A percentile compares a stretch with the other conserved stretches of the same genome.
These are phyloP conservation scores for Aurifilum marmelostoma DNA, from an alignment of 2,329 filamentous ascomycete species.

Conservation along the genomic window DNA sequence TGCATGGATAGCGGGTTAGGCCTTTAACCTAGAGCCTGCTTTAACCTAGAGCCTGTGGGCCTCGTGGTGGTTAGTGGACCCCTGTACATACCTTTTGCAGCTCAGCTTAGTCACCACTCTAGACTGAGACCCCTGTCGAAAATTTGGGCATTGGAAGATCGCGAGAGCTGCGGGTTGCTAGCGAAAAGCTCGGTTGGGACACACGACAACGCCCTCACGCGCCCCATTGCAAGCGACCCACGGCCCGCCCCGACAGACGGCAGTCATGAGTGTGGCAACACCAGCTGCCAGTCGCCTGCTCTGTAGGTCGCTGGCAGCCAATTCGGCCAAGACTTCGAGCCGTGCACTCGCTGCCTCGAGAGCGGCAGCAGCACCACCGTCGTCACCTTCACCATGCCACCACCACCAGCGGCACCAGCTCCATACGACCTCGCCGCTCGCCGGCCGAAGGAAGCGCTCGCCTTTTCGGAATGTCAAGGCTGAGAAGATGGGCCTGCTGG, in stretches of 20 bases:
- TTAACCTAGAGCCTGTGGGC: not conserved
- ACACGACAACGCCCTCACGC: slow-evolving; percentile 8
- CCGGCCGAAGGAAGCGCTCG: slow-evolving; percentile 44
- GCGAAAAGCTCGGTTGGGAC: not conserved
- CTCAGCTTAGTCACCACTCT: slow-evolving; percentile 22
- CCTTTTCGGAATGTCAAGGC: slow-evolving; percentile 59
- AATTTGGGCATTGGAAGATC: slow-evolving; percentile 24
- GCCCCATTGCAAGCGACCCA: slow-evolving; percentile 15
- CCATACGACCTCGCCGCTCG: slow-evolving; percentile 54
- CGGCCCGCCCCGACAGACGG: slow-evolving; percentile 11
- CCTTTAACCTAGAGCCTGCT: too few relatives aligned
- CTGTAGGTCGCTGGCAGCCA: slow-evolving; percentile 51
- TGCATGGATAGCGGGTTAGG: not conserved
- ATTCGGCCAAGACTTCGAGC: slow-evolving; percentile 33
- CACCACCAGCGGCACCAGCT: slow-evolving; percentile 47
- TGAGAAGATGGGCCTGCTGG: slow-evolving; percentile 53
- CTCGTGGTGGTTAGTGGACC: not conserved
- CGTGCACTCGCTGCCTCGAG: slow-evolving; percentile 30
- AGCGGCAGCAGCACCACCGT: slow-evolving; percentile 29
- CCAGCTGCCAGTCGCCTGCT: slow-evolving; percentile 56
- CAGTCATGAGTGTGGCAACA: slow-evolving; percentile 59
- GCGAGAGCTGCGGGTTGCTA: not conserved
- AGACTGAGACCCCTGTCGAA: slow-evolving; percentile 24
- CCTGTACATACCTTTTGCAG: not conserved
- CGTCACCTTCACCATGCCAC: slow-evolving; percentile 30